Percentiles rank a stretch among this genome's conserved stretches.
phyloP scores from a whole-genome alignment of 441 rosid genomes.

The Bruguiera hainesii region DNA sequence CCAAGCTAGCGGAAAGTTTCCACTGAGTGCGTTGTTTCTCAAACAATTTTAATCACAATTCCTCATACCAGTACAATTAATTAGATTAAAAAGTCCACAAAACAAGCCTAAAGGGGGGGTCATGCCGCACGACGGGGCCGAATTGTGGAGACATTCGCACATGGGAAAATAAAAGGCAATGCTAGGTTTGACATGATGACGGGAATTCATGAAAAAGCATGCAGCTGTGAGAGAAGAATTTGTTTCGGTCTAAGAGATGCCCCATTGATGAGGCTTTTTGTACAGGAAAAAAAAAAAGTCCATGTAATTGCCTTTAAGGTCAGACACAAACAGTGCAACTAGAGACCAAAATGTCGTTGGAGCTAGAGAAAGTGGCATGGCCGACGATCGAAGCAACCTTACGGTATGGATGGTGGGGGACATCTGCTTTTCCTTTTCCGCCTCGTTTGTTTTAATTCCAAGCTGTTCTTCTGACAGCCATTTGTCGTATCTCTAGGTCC shows the following conservation, averaged over 20 bases:
- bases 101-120: constrained; percentile 31
- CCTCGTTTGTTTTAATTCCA: constrained; percentile 16
- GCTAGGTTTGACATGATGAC: constrained; percentile 33
- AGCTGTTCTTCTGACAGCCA: constrained; percentile 7
- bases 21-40: not conserved
- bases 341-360: constrained; percentile 37
- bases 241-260: not conserved
- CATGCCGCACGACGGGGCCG: constrained; percentile 28
- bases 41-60: not conserved
- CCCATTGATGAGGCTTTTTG: constrained; percentile 5
- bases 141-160: constrained; percentile 21
- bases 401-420: constrained; percentile 73
- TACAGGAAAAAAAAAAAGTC: not conserved
- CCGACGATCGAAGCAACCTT: constrained; percentile 36
- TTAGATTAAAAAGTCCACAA: constrained; percentile 19
- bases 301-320: not conserved
- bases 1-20: no score
- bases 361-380: constrained; percentile 34
- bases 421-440: constrained; percentile 41
- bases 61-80: not conserved
- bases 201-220: constrained; percentile 15
- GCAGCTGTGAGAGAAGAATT: constrained; percentile 9
- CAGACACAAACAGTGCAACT: constrained; percentile 5
- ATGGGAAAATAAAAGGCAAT: constrained; percentile 19
- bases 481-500: constrained; percentile 44